A percentile compares a stretch with the other conserved stretches of the same genome.
phyloP scores from a whole-genome alignment of 2,329 filamentous ascomycete genomes.

The Massarina eburnea region DNA sequence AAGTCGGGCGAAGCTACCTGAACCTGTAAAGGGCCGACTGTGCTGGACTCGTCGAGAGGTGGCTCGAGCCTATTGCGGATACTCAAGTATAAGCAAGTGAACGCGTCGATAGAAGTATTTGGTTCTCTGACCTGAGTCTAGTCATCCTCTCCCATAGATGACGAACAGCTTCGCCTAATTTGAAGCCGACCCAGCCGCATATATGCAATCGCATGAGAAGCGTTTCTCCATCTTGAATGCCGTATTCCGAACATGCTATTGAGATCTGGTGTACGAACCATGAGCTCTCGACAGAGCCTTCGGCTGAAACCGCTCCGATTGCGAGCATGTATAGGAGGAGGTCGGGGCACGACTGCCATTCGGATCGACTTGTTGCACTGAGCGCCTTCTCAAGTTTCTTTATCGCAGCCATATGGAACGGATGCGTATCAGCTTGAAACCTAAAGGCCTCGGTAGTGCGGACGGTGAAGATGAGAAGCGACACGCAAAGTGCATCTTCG shows the following conservation, averaged over 20 bases:
- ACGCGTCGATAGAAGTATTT: slow-evolving; percentile 24
- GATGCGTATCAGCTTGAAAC: slow-evolving; percentile 23
- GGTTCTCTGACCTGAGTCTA: slow-evolving; percentile 40
- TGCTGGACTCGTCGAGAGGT: slow-evolving; percentile 20
- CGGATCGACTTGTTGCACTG: slow-evolving; percentile 31
- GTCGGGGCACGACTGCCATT: slow-evolving; percentile 37
- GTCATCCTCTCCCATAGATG: slow-evolving; percentile 34
- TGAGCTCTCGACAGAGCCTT: slow-evolving; percentile 29
- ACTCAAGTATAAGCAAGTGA: slow-evolving; percentile 38
- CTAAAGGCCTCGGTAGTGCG: slow-evolving; percentile 38
- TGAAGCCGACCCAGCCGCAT: slow-evolving; percentile 43
- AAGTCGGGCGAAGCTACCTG: slow-evolving; percentile 31
- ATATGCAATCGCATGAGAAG: slow-evolving; percentile 34
- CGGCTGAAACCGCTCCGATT: slow-evolving; percentile 38
- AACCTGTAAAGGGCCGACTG: slow-evolving; percentile 33
- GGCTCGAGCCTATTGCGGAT: slow-evolving; percentile 32
- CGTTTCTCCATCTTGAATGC: slow-evolving; percentile 24
- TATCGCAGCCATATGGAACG: slow-evolving; percentile 35
- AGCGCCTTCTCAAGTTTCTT: slow-evolving; percentile 38
- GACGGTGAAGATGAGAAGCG: slow-evolving; percentile 40
- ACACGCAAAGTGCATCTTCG: slow-evolving; percentile 39
- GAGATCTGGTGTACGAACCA: slow-evolving; percentile 40
- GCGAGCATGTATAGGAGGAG: slow-evolving; percentile 42
- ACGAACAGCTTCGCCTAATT: slow-evolving; percentile 35
- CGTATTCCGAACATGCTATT: slow-evolving; percentile 35